Percentiles rank a stretch among this genome's conserved stretches.
These are phyloP conservation scores for Salvia sclarea DNA, from an alignment of 305 asterid genomes.

Conservation along the genomic window DNA sequence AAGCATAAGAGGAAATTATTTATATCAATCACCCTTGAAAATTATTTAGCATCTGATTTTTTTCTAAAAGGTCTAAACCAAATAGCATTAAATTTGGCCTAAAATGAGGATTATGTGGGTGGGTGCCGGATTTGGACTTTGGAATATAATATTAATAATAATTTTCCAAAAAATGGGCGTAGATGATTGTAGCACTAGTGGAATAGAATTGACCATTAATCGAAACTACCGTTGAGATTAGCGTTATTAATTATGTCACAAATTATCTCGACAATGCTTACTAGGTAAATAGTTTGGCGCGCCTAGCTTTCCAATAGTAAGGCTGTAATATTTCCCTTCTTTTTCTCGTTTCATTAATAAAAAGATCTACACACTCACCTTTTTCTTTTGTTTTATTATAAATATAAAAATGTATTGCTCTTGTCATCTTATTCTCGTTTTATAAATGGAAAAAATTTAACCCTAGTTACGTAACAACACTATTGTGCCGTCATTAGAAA, in stretches of 20 bases:
- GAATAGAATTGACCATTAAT: not conserved
- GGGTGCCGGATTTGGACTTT: constrained; percentile 26
- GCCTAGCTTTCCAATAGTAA: not conserved
- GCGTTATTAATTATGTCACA: constrained; percentile 9
- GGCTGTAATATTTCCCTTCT: not conserved
- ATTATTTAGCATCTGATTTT: not conserved
- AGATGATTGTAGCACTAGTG: not conserved
- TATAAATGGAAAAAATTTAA: too few relatives aligned
- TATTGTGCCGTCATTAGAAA: too few relatives aligned
- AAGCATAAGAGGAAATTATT: too few relatives aligned
- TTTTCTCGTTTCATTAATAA: too few relatives aligned
- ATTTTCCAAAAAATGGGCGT: not conserved
- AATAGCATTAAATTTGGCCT: not conserved
- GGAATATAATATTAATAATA: not conserved
- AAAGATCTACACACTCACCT: too few relatives aligned
- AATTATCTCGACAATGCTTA: not conserved
- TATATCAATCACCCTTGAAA: not conserved
- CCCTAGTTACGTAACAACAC: too few relatives aligned
- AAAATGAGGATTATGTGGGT: constrained; percentile 18
- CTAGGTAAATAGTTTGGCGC: not conserved
- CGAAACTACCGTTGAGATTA: constrained; percentile 18
- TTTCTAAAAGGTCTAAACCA: not conserved
- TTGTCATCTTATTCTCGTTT: too few relatives aligned
- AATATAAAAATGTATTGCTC: too few relatives aligned
- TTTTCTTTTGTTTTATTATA: too few relatives aligned